phyloP scores from a whole-genome alignment of 2,329 filamentous ascomycete species.

The Hirsutella thompsonii region DNA sequence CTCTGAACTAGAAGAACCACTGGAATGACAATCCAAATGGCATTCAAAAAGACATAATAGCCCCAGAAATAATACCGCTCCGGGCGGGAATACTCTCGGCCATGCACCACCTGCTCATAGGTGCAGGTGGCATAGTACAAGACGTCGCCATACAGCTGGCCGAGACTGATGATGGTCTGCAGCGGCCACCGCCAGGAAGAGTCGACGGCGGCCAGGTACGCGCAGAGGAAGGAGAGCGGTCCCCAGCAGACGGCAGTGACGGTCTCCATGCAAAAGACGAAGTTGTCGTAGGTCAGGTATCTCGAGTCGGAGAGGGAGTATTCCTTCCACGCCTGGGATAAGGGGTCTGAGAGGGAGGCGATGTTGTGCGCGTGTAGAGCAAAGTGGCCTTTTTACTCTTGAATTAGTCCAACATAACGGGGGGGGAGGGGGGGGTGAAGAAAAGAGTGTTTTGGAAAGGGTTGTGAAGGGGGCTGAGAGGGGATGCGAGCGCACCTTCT shows the following conservation, averaged over 20 bases:
- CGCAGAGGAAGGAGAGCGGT: slow-evolving; percentile 34
- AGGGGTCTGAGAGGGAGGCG: slow-evolving; percentile 24
- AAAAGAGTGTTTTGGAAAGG: too few species aligned
- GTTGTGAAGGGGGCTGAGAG: not conserved
- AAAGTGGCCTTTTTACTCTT: slow-evolving; percentile 37
- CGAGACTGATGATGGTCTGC: slow-evolving; percentile 31
- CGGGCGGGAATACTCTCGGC: slow-evolving; percentile 31
- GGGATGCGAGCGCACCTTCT: slow-evolving; percentile 19
- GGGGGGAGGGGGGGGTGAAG: too few species aligned
- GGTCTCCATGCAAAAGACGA: slow-evolving; percentile 41
- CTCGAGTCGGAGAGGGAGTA: slow-evolving; percentile 43
- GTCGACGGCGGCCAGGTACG: slow-evolving; percentile 27
- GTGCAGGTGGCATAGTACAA: slow-evolving; percentile 37
- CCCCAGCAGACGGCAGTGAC: slow-evolving; percentile 40
- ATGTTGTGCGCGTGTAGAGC: slow-evolving; percentile 28
- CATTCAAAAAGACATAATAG: slow-evolving; percentile 40
- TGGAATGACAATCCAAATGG: slow-evolving; percentile 40
- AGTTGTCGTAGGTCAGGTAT: slow-evolving; percentile 37
- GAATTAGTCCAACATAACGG: too few species aligned
- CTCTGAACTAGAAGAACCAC: slow-evolving; percentile 16
- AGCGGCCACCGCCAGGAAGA: slow-evolving; percentile 34
- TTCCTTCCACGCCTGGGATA: slow-evolving; percentile 45
- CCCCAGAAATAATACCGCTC: slow-evolving; percentile 38
- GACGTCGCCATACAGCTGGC: slow-evolving; percentile 37
- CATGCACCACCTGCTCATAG: slow-evolving; percentile 24